Evolutionary conservation across 768 basidiomycete species (phyloP).

Genomic region (Russula lepida): DNA sequence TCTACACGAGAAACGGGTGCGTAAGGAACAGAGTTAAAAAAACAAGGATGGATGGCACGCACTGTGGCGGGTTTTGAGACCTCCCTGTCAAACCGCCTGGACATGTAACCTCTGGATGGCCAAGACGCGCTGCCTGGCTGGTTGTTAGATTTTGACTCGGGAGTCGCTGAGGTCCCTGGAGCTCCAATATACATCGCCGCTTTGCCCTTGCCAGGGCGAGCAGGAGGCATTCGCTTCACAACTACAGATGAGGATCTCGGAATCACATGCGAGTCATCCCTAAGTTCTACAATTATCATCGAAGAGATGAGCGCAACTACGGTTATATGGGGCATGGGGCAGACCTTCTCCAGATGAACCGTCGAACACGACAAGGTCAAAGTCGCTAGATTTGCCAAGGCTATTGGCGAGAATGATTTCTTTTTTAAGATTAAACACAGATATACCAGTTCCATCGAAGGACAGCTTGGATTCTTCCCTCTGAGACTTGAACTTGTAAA

Average conservation of each 20-base stretch:
- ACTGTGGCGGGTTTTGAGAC: background rate
- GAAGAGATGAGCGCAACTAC: background rate
- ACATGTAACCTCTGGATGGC: constrained; percentile 60
- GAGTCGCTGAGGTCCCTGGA: constrained; percentile 38
- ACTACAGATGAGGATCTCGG: constrained; percentile 93
- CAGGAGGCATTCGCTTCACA: constrained; percentile 81
- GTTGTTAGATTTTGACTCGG: constrained; percentile 24
- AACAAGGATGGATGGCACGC: background rate
- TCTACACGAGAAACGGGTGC: constrained; percentile 21
- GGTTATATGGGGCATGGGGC: background rate
- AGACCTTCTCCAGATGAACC: constrained; percentile 82
- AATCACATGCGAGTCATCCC: constrained; percentile 84
- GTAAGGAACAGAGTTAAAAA: background rate
- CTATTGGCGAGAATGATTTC: constrained; percentile 96
- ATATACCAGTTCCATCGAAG: constrained; percentile 98
- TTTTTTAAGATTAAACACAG: constrained; percentile 98
- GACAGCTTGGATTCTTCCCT: constrained; percentile 91
- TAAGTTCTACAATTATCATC: constrained; percentile 53
- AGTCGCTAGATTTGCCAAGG: constrained; percentile 93
- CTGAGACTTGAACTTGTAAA: constrained; percentile 95
- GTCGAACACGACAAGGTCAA: constrained; percentile 87
- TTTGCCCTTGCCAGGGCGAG: constrained; percentile 74
- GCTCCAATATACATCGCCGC: constrained; percentile 63
- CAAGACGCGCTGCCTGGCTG: constrained; percentile 32
- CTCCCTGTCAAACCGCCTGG: constrained; percentile 83